Base-by-base conservation (phyloP, 2,329 filamentous ascomycete species). In the Colletotrichum sojae region DNA sequence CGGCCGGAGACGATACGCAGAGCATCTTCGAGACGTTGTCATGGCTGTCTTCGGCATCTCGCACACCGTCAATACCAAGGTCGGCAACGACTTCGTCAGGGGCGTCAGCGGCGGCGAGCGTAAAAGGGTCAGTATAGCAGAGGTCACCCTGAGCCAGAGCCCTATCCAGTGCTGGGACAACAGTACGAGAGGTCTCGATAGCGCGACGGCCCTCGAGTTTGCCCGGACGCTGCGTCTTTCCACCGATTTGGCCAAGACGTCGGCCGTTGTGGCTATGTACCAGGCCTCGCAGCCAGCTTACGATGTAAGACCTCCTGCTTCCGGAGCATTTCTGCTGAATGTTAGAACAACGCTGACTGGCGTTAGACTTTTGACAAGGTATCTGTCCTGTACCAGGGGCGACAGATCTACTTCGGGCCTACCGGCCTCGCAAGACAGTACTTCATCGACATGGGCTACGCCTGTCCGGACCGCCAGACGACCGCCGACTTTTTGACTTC, bases 401-500 rank as follows among this genome's bases (percentile, higher is more conserved):
- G 87, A 59, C 90, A 91, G 73, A 89, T 92, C 56, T 93, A 73
- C 70, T 78, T 77, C 27, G 76, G 76, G 0, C 60, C 59, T 0
- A 71, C 73, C 0, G 60, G 71, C 1, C 15, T 53, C 0, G 76
- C 76, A 1, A 76, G 73, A 39, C 58, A 73, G 8, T 77, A 77
- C 22, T 78, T 78, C 22, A 27, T 72, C 12, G 59, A 76, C 20
- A 63, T 78, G 62, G 91, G 91, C 0, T 94, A 92, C 69, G 82
- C 87, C 13, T 91, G 78, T 31, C 81, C 81, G 0, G 76, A 78
- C 0, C 74, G 83, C 22, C 81, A 90, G 72, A 94, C 91, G 0
- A 93, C 91, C 0, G 89, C 91, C 0, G 92, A 94, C 74, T 94
- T 93, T 77, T 78, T 94, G n/a, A 93, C 73, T 0, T 84, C 84